phyloP scores from a whole-genome alignment of 116 monocot genomes.

The Iris pallida region DNA sequence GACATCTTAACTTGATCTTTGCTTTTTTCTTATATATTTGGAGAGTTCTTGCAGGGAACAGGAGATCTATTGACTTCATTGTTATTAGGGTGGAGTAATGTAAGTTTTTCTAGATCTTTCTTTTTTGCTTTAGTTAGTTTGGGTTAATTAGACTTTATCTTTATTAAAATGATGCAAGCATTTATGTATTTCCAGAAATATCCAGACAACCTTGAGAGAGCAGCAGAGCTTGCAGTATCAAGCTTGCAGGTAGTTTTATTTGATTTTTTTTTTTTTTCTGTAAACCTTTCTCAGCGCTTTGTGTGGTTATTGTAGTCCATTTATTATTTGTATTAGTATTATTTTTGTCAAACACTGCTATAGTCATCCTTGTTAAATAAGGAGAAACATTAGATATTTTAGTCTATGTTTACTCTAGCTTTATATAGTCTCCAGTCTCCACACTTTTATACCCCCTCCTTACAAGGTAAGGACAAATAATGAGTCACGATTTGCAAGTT shows the following conservation, averaged over 20 bases:
- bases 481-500: too few relatives aligned
- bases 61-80: conserved; percentile 89
- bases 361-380: too few relatives aligned
- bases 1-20: neutral
- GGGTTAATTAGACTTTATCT: neutral
- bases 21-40: neutral
- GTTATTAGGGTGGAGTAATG: conserved; percentile 98
- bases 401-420: too few relatives aligned
- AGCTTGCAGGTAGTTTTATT: conserved; percentile 78
- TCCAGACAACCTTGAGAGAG: conserved; percentile 79
- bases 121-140: neutral
- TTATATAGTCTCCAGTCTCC: too few relatives aligned
- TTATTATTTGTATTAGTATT: too few relatives aligned
- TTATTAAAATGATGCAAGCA: neutral
- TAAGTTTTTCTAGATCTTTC: conserved; percentile 26
- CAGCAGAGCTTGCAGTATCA: conserved; percentile 96
- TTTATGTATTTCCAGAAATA: conserved; percentile 57
- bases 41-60: conserved; percentile 59
- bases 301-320: too few relatives aligned
- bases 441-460: too few relatives aligned
- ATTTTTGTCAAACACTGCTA: too few relatives aligned
- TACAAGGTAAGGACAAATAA: too few relatives aligned
- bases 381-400: too few relatives aligned
- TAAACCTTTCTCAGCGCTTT: neutral
- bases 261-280: conserved; percentile 3